These are phyloP conservation scores for Fabrea salina DNA, from an alignment of 169 alveolate genomes.

Conservation along the genomic window DNA sequence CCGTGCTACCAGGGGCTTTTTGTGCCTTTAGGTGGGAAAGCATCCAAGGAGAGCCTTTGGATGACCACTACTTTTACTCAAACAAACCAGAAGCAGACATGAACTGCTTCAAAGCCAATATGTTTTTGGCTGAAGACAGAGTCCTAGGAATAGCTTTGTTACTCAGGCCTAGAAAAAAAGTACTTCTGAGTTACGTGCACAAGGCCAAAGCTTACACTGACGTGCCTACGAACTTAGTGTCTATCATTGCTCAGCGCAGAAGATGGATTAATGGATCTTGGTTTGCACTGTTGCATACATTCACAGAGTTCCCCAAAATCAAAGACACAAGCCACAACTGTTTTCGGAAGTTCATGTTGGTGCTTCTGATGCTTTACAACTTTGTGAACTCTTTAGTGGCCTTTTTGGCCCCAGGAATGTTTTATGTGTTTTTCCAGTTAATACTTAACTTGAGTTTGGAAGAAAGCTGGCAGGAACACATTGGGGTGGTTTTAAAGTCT, in stretches of 20 bases:
- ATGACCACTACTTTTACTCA: neutral
- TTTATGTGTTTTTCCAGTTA: too few relatives aligned
- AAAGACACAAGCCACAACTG: conserved; percentile 25
- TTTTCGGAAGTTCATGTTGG: conserved; percentile 19
- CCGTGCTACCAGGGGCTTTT: conserved; percentile 29
- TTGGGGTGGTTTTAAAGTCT: too few relatives aligned
- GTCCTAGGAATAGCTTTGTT: conserved; percentile 23
- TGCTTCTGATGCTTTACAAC: conserved; percentile 4
- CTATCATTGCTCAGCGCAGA: conserved; percentile 16
- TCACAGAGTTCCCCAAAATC: conserved; percentile 16
- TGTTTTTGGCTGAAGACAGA: conserved; percentile 46
- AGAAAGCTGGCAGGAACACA: too few relatives aligned
- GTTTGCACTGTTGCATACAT: conserved; percentile 24
- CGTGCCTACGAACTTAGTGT: conserved; percentile 31
- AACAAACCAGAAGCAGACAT: neutral
- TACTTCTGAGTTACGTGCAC: conserved; percentile 20
- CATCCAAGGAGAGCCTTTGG: neutral
- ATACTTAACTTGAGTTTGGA: too few relatives aligned
- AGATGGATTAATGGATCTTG: conserved; percentile 43
- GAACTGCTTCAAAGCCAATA: neutral
- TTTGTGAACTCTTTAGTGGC: too few relatives aligned
- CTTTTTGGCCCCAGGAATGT: too few relatives aligned
- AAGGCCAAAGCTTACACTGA: conserved; percentile 34
- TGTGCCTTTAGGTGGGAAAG: conserved; percentile 22
- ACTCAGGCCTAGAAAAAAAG: too few relatives aligned